A percentile compares a stretch with the other conserved stretches of the same genome.
Conservation (phyloP, 2,329 filamentous ascomycete genomes). For the Colletotrichum siamense region DNA sequence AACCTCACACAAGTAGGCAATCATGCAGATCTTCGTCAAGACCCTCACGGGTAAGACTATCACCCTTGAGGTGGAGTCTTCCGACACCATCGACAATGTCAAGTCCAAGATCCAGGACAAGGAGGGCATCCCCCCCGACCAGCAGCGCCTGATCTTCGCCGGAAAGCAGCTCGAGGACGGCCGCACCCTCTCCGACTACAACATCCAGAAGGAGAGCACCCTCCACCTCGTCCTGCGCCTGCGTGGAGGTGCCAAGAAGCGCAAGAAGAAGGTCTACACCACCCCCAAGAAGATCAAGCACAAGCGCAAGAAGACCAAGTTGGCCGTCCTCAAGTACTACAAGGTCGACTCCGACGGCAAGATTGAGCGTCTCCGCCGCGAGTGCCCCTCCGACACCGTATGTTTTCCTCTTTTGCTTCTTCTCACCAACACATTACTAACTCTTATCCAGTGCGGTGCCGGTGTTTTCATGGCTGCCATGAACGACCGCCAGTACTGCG, state of each 20-base stretch:
- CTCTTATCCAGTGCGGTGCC: constrained; percentile 80
- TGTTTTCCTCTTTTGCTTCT: constrained; percentile 41
- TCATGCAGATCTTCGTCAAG: constrained; percentile 81
- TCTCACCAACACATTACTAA: constrained; percentile 34
- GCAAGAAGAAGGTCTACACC: constrained; percentile 99
- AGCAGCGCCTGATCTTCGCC: constrained; percentile 99
- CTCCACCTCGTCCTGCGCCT: constrained; percentile 98
- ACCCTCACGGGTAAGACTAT: constrained; percentile 99
- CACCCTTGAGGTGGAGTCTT: constrained; percentile 99
- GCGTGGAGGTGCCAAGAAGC: constrained; percentile 96
- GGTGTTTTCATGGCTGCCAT: constrained; percentile 99
- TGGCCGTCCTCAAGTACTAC: constrained; percentile 99
- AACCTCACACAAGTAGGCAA: constrained; percentile 59
- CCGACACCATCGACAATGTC: constrained; percentile 99
- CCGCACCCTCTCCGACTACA: constrained; percentile 99
- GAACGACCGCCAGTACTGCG: constrained; percentile 99
- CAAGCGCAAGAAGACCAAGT: constrained; percentile 99
- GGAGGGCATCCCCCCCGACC: constrained; percentile 99
- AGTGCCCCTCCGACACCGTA: constrained; percentile 92
- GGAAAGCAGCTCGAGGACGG: constrained; percentile 99
- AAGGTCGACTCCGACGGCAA: constrained; percentile 99
- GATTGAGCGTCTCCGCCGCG: constrained; percentile 98
- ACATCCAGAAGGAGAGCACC: constrained; percentile 99
- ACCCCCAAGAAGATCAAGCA: constrained; percentile 99
- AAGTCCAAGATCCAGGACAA: constrained; percentile 99